Evolutionary conservation across 768 basidiomycete genomes (phyloP).

Genomic region (Collybiopsis confluens): DNA sequence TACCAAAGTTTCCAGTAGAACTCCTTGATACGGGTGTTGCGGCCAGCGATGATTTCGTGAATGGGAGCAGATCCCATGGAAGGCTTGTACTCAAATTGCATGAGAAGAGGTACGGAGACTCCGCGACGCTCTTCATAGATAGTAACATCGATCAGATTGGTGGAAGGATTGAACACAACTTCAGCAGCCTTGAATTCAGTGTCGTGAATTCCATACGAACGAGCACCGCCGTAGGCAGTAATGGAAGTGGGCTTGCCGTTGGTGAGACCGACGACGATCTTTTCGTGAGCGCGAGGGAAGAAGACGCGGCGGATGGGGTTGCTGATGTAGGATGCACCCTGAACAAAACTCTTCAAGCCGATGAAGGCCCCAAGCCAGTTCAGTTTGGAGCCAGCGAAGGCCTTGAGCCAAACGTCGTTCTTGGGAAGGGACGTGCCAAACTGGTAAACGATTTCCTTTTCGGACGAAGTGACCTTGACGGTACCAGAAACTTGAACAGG

Average conservation of each 20-base stretch:
- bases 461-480: slow-evolving; percentile 37
- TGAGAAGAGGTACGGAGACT: slow-evolving; percentile 70
- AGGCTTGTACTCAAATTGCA: slow-evolving; percentile 85
- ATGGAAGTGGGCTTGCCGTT: slow-evolving; percentile 52
- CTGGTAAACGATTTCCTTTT: slow-evolving; percentile 43
- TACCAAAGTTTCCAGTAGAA: slow-evolving; percentile 99
- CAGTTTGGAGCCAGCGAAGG: slow-evolving; percentile 75
- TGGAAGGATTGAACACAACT: slow-evolving; percentile 51
- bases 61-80: slow-evolving; percentile 88
- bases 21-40: slow-evolving; percentile 89
- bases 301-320: slow-evolving; percentile 89
- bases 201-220: slow-evolving; percentile 74
- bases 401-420: slow-evolving; percentile 73
- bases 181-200: slow-evolving; percentile 79
- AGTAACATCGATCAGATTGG: slow-evolving; percentile 61
- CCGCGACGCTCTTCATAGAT: slow-evolving; percentile 82
- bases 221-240: slow-evolving; percentile 70
- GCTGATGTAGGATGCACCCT: slow-evolving; percentile 79
- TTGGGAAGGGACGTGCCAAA: slow-evolving; percentile 55
- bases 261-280: slow-evolving; percentile 55
- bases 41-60: slow-evolving; percentile 78
- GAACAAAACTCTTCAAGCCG: slow-evolving; percentile 78
- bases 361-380: slow-evolving; percentile 87
- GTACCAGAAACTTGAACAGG: slow-evolving; percentile 32
- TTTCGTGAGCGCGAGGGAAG: slow-evolving; percentile 75